Conservation (phyloP, 257 asterid species). For the Nicotiana obtusifolia region DNA sequence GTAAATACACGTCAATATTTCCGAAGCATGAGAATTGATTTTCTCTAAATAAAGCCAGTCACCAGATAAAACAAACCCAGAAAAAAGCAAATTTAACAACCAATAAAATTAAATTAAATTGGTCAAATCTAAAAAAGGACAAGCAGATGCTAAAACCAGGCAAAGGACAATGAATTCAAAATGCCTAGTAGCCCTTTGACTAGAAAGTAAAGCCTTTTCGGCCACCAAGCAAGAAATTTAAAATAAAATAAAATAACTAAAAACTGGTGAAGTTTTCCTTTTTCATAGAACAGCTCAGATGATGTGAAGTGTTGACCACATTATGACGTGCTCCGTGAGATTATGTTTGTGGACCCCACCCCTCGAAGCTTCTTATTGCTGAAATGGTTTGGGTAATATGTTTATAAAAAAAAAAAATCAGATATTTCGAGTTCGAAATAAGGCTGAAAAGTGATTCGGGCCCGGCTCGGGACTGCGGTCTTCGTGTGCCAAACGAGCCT, state of each 20-base stretch:
- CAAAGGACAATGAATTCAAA: neutral
- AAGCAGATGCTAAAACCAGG: neutral
- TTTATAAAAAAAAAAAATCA: too few relatives aligned
- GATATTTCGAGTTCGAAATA: too few relatives aligned
- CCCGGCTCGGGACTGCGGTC: too few relatives aligned
- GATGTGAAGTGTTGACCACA: slow-evolving; percentile 5
- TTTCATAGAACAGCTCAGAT: neutral
- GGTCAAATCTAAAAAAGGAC: neutral
- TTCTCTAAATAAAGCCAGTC: neutral
- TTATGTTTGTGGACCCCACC: neutral
- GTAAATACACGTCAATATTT: neutral
- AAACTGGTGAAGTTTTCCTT: neutral
- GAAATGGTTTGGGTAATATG: neutral
- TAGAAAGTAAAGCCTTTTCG: neutral
- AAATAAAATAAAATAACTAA: neutral
- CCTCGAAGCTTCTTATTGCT: neutral
- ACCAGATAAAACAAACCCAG: neutral
- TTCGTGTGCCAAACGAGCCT: too few relatives aligned
- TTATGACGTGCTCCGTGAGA: neutral
- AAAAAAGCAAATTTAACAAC: neutral
- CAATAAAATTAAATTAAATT: neutral
- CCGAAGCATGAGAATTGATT: neutral
- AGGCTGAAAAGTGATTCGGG: too few relatives aligned
- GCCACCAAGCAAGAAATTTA: neutral
- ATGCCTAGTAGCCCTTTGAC: neutral